Base-by-base conservation (phyloP, 1,139 yeast genomes). In the Pichia sp. region DNA sequence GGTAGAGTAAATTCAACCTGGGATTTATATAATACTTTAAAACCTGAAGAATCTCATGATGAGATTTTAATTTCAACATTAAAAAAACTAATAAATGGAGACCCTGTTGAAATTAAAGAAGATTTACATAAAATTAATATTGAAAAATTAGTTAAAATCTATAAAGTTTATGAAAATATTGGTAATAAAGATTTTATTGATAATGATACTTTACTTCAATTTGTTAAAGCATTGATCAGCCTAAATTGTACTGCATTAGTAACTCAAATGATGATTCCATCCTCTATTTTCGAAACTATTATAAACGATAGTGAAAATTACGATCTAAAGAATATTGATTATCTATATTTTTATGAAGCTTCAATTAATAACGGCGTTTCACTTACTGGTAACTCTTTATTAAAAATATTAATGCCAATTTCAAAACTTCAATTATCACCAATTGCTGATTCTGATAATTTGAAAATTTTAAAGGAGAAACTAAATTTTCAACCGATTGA, bases 1-100 rank as follows among this genome's bases (percentile, higher is more conserved):
- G 66, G 65, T 11, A 54, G 67, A 46, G 64, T 61, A 16, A 47
- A 44, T 30, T 52, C 63, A 6, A 56, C 60, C 37, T 61, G 61
- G 62, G 64, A 61, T 40, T 34, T 60, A 11, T 62, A 51, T 38
- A 40, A 56, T 7, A 37, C 47, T 8, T 45, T 41, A 16, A 46
- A 41, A 28, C 43, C 45, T 12, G 35, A 38, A 4, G 30, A 33
- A 16, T 39, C 45, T 11, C 49, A 48, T 22, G 56, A 55, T 30
- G 29, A 32, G 7, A 32, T 58, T 4, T 39, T 47, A 4, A 31
- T 37, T 10, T 51, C 52, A 20, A 53, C 59, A 10, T 43, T 60
- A 25, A 44, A 50, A 11, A 62, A 62, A 32, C 40, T 62, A 12
- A 33, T 59, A 2, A 30, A 39, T 23, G 66, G 66, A 5, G 65